Evolutionary conservation across 352 stramenopile genomes (phyloP).

Genomic region (Albugo candida): DNA sequence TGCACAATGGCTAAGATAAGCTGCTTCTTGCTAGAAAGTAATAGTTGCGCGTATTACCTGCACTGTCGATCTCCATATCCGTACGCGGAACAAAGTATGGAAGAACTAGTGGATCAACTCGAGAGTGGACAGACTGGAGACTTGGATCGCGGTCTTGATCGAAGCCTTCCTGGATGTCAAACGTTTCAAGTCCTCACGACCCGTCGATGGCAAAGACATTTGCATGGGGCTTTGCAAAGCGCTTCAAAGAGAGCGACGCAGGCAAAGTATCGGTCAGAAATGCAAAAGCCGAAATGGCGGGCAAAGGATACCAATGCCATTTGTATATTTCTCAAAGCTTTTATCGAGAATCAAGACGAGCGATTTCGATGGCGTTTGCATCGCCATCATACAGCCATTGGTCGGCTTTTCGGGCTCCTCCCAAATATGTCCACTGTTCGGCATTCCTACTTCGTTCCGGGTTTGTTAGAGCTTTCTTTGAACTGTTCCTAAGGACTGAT

Average conservation of each 20-base stretch:
- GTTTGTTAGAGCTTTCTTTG: slow-evolving; percentile 30
- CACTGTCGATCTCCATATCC: slow-evolving; percentile 86
- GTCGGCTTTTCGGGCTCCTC: slow-evolving; percentile 41
- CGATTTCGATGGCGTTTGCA: slow-evolving; percentile 60
- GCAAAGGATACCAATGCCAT: slow-evolving; percentile 1
- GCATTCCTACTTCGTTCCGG: slow-evolving; percentile 17
- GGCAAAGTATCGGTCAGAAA: not conserved
- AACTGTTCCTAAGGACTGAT: not conserved
- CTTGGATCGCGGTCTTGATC: slow-evolving; percentile 68
- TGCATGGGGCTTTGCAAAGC: slow-evolving; percentile 9
- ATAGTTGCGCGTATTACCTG: slow-evolving; percentile 89
- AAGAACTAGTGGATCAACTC: slow-evolving; percentile 80
- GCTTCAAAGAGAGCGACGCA: not conserved
- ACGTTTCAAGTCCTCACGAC: slow-evolving; percentile 86
- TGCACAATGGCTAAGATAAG: slow-evolving; percentile 88
- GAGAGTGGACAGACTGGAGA: slow-evolving; percentile 42
- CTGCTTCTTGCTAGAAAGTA: slow-evolving; percentile 81
- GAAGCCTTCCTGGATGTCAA: slow-evolving; percentile 65
- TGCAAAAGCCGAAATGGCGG: not conserved
- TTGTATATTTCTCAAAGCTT: slow-evolving; percentile 63
- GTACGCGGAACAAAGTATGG: slow-evolving; percentile 85
- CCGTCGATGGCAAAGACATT: slow-evolving; percentile 68
- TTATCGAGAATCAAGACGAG: slow-evolving; percentile 69
- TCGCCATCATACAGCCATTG: slow-evolving; percentile 52
- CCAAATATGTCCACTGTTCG: slow-evolving; percentile 31